These are phyloP conservation scores for Trypanosoma melophagium DNA, from an alignment of 208 protist species.

Conservation along the genomic window DNA sequence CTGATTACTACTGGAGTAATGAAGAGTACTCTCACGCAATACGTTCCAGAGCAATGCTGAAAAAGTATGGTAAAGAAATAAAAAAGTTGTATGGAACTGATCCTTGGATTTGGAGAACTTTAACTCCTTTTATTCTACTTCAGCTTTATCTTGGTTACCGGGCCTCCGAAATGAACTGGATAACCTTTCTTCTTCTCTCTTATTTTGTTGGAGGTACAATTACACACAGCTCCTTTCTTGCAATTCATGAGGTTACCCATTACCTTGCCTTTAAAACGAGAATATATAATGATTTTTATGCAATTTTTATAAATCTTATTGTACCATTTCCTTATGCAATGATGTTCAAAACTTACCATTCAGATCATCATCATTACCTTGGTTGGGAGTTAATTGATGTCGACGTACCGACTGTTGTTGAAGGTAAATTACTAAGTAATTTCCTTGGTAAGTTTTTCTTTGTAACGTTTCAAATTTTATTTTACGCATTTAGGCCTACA, in stretches of 20 bases:
- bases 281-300: conserved; percentile 79
- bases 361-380: conserved; percentile 92
- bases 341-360: conserved; percentile 93
- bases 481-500: conserved; percentile 87
- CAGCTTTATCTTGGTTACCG: conserved; percentile 67
- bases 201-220: conserved; percentile 87
- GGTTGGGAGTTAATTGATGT: conserved; percentile 85
- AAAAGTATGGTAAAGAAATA: conserved; percentile 76
- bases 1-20: conserved; percentile 78
- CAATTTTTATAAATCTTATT: conserved; percentile 85
- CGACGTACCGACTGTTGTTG: conserved; percentile 84
- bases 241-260: conserved; percentile 92
- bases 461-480: conserved; percentile 85
- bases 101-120: conserved; percentile 42
- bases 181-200: conserved; percentile 50
- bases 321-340: conserved; percentile 88
- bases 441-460: conserved; percentile 79
- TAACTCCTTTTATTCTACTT: conserved; percentile 54
- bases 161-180: conserved; percentile 69
- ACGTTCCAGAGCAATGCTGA: conserved; percentile 75
- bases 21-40: conserved; percentile 63
- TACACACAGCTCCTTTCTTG: conserved; percentile 82
- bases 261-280: conserved; percentile 77
- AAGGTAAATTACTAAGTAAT: conserved; percentile 67
- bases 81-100: conserved; percentile 75